Percentiles rank a stretch among this genome's conserved stretches.
Conservation (phyloP, 345 rosid genomes). For the Euclidium syriacum region DNA sequence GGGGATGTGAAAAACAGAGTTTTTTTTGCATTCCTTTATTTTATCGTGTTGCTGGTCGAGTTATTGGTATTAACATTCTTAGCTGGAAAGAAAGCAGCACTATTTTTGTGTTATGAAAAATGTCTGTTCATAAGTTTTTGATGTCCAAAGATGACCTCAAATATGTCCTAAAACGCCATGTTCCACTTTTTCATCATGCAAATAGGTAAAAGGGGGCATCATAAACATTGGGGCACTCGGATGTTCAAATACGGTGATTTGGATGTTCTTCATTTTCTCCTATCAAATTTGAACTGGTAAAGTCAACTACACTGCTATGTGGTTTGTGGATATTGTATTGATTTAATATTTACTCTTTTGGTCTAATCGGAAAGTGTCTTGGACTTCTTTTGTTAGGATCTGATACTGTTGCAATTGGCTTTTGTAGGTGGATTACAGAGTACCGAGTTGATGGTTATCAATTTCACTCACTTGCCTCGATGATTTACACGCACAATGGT, state of each 20-base stretch:
- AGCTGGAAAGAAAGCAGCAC: neutral
- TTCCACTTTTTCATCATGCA: conserved; percentile 12
- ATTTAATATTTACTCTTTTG: conserved; percentile 6
- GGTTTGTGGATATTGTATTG: neutral
- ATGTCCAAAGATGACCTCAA: neutral
- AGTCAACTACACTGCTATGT: conserved; percentile 4
- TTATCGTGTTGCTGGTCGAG: neutral
- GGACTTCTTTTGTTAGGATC: conserved; percentile 3
- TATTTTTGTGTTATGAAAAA: neutral
- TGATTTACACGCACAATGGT: conserved; percentile 92
- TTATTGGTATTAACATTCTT: neutral
- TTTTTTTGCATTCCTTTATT: conserved; percentile 16
- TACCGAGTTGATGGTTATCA: conserved; percentile 93
- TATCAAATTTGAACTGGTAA: conserved; percentile 96
- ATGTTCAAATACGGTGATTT: conserved; percentile 92
- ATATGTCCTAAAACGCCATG: neutral
- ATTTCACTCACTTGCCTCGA: conserved; percentile 91
- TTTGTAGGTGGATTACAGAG: conserved; percentile 86
- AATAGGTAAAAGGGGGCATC: conserved; percentile 91
- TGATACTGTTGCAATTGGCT: conserved; percentile 16
- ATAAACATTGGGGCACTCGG: conserved; percentile 96
- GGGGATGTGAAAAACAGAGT: conserved; percentile 1
- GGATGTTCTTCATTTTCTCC: conserved; percentile 85
- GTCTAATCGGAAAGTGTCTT: neutral
- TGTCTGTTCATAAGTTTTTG: conserved; percentile 2